These are phyloP conservation scores for Amylostereum areolatum DNA, from an alignment of 1,284 basidiomycete genomes.

Conservation along the genomic window DNA sequence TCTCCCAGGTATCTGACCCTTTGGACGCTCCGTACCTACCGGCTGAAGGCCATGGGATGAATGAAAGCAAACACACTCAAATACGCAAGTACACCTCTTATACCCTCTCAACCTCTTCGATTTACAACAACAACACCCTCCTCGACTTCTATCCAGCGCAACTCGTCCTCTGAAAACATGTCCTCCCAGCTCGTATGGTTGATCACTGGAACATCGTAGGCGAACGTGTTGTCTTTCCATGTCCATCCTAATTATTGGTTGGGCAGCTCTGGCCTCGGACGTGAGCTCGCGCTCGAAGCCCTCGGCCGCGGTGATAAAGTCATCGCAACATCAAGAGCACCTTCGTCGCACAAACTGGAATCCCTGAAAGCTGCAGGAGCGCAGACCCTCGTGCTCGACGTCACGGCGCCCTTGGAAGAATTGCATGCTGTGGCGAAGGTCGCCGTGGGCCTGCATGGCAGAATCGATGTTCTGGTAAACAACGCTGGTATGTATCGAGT, in stretches of 20 bases:
- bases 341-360: slow-evolving; percentile 1
- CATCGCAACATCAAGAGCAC: slow-evolving; percentile 10
- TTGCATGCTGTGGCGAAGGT: neutral
- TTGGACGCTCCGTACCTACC: too few species aligned
- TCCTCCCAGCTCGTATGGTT: neutral
- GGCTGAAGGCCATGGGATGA: too few species aligned
- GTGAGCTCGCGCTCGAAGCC: slow-evolving; percentile 5
- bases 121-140: too few species aligned
- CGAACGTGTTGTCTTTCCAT: neutral
- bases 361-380: slow-evolving; percentile 10
- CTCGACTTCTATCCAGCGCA: too few species aligned
- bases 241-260: neutral
- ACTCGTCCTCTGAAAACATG: too few species aligned
- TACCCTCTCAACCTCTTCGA: too few species aligned
- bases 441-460: neutral
- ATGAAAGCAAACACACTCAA: too few species aligned
- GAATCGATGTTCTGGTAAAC: neutral
- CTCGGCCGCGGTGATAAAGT: slow-evolving; percentile 11
- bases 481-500: too few species aligned
- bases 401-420: neutral
- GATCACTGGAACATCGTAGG: neutral
- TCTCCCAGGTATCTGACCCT: too few species aligned
- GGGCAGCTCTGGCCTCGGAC: slow-evolving; percentile 1
- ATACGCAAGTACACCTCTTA: too few species aligned
- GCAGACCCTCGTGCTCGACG: slow-evolving; percentile 10